Evolutionary conservation across 345 rosid species (phyloP).

Genomic region (Eucalyptus melliodora): DNA sequence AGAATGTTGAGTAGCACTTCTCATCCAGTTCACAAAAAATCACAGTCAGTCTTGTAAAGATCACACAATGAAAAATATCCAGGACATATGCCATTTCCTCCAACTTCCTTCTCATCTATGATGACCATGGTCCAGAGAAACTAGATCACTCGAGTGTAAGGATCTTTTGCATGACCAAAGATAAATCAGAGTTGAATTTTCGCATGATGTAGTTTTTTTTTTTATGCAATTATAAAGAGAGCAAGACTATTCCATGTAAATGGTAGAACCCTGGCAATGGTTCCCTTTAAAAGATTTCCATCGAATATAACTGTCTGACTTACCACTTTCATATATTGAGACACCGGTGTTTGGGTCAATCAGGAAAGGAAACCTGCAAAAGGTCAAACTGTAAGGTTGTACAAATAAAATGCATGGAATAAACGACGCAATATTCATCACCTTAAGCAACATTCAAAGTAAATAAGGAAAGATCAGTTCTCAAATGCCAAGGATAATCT

Average conservation of each 20-base stretch:
- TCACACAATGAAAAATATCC: neutral
- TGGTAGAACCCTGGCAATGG: neutral
- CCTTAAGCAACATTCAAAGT: neutral
- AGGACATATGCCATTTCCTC: neutral
- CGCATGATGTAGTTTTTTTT: neutral
- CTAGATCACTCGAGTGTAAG: neutral
- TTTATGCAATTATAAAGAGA: neutral
- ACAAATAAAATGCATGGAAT: neutral
- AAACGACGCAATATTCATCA: neutral
- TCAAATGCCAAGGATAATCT: neutral
- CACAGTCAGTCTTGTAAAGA: neutral
- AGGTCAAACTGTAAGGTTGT: neutral
- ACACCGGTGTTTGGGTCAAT: constrained; percentile 59
- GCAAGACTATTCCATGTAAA: neutral
- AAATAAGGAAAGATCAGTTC: neutral
- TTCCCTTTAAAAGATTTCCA: neutral
- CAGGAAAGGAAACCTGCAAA: constrained; percentile 72
- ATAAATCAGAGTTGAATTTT: neutral
- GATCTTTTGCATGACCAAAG: neutral
- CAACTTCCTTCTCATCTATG: neutral
- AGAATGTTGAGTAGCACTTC: neutral
- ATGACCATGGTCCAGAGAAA: neutral
- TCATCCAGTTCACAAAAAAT: neutral
- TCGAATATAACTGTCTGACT: neutral
- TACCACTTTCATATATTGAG: constrained; percentile 78